Evolutionary conservation across 169 alveolate species (phyloP).

Genomic region (Babesia bovis): DNA sequence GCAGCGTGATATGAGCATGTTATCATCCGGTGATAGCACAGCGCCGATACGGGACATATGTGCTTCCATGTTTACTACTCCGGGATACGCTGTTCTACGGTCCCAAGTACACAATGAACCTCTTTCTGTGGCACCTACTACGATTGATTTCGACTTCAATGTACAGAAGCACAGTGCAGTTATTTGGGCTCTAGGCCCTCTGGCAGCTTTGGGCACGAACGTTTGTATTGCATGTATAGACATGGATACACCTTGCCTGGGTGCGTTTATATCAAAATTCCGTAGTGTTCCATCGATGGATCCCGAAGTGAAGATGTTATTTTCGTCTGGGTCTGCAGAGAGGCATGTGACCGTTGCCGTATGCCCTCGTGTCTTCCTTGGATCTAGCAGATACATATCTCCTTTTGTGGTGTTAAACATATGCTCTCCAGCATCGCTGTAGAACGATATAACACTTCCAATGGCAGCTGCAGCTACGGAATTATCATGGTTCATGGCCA

Average conservation of each 20-base stretch:
- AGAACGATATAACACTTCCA: constrained; percentile 46
- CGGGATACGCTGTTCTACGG: constrained; percentile 33
- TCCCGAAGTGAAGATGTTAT: constrained; percentile 64
- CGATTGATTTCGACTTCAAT: neutral
- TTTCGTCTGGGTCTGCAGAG: constrained; percentile 52
- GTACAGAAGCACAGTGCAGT: constrained; percentile 20
- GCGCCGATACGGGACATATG: constrained; percentile 19
- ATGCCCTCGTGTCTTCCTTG: constrained; percentile 73
- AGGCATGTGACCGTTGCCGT: constrained; percentile 72
- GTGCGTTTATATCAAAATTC: constrained; percentile 61
- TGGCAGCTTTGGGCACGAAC: constrained; percentile 20
- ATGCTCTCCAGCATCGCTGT: constrained; percentile 66
- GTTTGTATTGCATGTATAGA: constrained; percentile 25
- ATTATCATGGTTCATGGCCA: constrained; percentile 53
- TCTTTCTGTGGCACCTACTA: constrained; percentile 56
- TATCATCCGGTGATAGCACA: constrained; percentile 38
- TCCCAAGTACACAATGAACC: constrained; percentile 60
- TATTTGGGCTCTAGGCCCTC: constrained; percentile 49
- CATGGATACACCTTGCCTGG: constrained; percentile 54
- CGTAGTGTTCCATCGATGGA: constrained; percentile 76
- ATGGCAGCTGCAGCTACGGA: constrained; percentile 52
- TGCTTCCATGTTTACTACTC: constrained; percentile 22
- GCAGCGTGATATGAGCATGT: constrained; percentile 21
- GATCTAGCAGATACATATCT: constrained; percentile 76
- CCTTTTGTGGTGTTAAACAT: constrained; percentile 71